These are phyloP conservation scores for Saposhnikovia divaricata DNA, from an alignment of 129 eudicot genomes.

Conservation along the genomic window DNA sequence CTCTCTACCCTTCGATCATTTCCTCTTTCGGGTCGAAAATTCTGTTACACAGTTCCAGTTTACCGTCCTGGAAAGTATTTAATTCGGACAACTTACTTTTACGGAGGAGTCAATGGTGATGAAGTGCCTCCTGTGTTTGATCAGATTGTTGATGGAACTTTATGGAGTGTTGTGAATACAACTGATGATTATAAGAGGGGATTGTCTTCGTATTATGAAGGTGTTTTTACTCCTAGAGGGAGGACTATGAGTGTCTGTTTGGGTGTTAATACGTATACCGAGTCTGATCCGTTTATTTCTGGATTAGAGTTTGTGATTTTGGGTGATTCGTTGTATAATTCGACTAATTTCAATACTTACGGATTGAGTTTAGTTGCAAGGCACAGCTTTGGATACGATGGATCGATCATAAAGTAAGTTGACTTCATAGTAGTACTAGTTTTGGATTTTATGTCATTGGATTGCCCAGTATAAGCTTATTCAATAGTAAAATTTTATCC, in stretches of 20 bases:
- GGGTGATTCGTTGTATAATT: constrained; percentile 68
- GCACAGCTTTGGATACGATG: constrained; percentile 69
- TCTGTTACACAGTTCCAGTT: constrained; percentile 72
- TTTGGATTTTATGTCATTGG: neutral
- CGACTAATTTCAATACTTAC: constrained; percentile 51
- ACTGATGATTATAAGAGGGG: constrained; percentile 57
- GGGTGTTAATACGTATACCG: constrained; percentile 64
- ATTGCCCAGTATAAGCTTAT: neutral
- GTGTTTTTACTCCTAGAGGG: constrained; percentile 56
- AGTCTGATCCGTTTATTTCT: constrained; percentile 74
- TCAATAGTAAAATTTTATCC: neutral
- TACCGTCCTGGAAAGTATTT: constrained; percentile 42
- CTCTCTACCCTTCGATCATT: constrained; percentile 72
- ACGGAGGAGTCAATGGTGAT: constrained; percentile 61
- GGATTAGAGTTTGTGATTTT: constrained; percentile 54
- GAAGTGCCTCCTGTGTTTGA: constrained; percentile 74
- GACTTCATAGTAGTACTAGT: neutral
- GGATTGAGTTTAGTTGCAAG: constrained; percentile 73
- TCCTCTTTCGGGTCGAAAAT: constrained; percentile 47
- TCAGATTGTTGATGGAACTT: constrained; percentile 78
- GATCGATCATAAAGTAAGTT: constrained; percentile 45
- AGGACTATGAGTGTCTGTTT: constrained; percentile 72
- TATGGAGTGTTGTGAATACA: constrained; percentile 81
- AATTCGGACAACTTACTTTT: constrained; percentile 70
- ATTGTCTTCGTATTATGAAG: constrained; percentile 61